Conservation (phyloP, 148 eudicot genomes). For the Silene uniflora region DNA sequence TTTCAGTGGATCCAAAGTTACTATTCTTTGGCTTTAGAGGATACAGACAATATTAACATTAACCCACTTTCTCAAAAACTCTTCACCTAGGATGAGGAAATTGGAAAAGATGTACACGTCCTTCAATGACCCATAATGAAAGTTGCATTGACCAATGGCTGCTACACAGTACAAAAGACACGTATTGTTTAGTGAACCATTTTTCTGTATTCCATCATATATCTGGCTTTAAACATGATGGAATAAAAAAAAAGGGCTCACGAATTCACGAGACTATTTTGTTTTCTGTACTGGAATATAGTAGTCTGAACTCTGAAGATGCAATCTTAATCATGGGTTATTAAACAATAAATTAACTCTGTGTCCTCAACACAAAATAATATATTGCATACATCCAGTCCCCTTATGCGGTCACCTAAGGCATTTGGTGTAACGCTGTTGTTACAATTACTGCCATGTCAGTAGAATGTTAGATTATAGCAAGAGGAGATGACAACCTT, state of each 20-base stretch:
- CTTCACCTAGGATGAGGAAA: not conserved
- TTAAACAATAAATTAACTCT: not conserved
- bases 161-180: not conserved
- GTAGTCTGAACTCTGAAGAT: not conserved
- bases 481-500: slow-evolving; percentile 47
- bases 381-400: not conserved
- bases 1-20: not conserved
- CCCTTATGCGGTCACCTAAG: not conserved
- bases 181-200: not conserved
- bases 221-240: not conserved
- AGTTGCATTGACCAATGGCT: not conserved
- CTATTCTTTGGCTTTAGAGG: not conserved
- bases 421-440: not conserved
- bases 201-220: not conserved
- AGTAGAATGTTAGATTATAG: not conserved
- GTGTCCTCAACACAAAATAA: not conserved
- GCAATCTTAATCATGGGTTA: not conserved
- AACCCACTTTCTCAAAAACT: too few relatives aligned
- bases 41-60: too few relatives aligned
- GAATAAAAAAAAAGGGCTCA: not conserved
- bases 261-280: not conserved
- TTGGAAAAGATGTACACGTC: not conserved
- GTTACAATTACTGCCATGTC: not conserved
- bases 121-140: not conserved
- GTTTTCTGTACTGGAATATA: not conserved